Percentiles rank a stretch among this genome's conserved stretches.
These are phyloP conservation scores for Leishmania gerbilli DNA, from an alignment of 208 protist genomes.

Conservation along the genomic window DNA sequence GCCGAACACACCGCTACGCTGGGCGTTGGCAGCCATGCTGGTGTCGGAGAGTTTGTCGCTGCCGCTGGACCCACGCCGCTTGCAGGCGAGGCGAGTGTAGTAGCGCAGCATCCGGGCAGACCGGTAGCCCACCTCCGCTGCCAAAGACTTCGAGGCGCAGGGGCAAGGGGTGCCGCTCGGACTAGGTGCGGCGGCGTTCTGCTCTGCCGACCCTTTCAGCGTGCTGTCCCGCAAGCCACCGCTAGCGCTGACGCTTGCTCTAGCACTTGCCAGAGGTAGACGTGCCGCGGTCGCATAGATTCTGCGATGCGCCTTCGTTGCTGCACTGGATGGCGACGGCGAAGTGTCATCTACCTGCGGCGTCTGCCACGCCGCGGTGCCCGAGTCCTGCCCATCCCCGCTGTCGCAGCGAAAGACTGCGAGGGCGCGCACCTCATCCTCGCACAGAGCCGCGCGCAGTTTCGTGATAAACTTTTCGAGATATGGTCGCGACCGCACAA, in stretches of 20 bases:
- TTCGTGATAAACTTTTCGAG: slow-evolving; percentile 56
- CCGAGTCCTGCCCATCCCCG: no score
- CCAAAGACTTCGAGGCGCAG: not conserved
- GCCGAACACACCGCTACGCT: not conserved
- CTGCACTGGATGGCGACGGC: not conserved
- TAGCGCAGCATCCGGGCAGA: slow-evolving; percentile 26
- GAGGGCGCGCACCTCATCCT: slow-evolving; percentile 71
- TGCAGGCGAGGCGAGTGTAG: slow-evolving; percentile 15
- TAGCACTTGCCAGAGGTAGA: not conserved
- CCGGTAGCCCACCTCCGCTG: slow-evolving; percentile 12
- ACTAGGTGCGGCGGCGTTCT: not conserved
- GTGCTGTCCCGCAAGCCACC: not conserved
- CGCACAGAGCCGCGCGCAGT: slow-evolving; percentile 68
- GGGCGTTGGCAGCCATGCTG: not conserved
- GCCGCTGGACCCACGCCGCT: not conserved
- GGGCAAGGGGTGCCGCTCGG: not conserved
- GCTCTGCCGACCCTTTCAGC: not conserved
- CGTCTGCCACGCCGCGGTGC: no score
- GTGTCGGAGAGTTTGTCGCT: not conserved
- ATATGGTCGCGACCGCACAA: slow-evolving; percentile 23
- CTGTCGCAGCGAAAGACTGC: slow-evolving; percentile 16
- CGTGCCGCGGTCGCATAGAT: not conserved
- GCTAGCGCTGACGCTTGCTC: no score
- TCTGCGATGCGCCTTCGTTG: not conserved
- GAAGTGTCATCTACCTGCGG: not conserved